Evolutionary conservation across 1,284 basidiomycete species (phyloP).

Genomic region (Ganoderma sinense): DNA sequence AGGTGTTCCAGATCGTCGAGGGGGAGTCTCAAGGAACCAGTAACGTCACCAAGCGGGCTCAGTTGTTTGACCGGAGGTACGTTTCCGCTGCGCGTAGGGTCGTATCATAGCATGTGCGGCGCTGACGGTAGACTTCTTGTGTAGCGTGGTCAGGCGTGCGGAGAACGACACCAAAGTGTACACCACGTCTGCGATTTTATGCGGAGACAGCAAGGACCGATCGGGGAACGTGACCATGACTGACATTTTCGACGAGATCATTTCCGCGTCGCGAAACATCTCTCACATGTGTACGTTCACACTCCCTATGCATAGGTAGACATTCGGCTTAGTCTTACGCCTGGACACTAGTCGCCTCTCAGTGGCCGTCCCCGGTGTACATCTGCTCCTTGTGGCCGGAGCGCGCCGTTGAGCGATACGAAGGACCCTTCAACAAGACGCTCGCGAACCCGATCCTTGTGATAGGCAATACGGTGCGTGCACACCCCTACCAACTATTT

Average conservation of each 20-base stretch:
- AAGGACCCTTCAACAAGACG: slow-evolving; percentile 33
- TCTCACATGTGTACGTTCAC: slow-evolving; percentile 29
- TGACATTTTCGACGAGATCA: slow-evolving; percentile 28
- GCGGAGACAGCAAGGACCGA: slow-evolving; percentile 30
- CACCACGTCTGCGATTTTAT: slow-evolving; percentile 21
- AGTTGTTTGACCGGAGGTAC: background rate
- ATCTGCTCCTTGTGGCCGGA: slow-evolving; percentile 28
- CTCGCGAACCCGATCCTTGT: slow-evolving; percentile 33
- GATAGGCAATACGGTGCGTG: slow-evolving; percentile 28
- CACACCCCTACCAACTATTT: background rate
- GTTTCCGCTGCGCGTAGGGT: background rate
- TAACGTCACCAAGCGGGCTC: slow-evolving; percentile 19
- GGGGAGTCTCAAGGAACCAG: slow-evolving; percentile 16
- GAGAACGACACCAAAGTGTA: background rate
- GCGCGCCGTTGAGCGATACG: slow-evolving; percentile 34
- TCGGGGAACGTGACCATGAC: slow-evolving; percentile 11
- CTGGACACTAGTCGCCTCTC: slow-evolving; percentile 8
- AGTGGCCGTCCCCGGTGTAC: slow-evolving; percentile 18
- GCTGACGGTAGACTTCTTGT: background rate
- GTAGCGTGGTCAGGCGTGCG: background rate
- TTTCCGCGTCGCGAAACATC: slow-evolving; percentile 21
- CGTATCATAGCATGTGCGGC: background rate
- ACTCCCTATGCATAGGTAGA: background rate
- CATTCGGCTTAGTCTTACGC: background rate
- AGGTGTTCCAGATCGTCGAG: slow-evolving; percentile 24